Evolutionary conservation across 2,329 filamentous ascomycete species (phyloP).

Genomic region (Cytospora chrysosperma): DNA sequence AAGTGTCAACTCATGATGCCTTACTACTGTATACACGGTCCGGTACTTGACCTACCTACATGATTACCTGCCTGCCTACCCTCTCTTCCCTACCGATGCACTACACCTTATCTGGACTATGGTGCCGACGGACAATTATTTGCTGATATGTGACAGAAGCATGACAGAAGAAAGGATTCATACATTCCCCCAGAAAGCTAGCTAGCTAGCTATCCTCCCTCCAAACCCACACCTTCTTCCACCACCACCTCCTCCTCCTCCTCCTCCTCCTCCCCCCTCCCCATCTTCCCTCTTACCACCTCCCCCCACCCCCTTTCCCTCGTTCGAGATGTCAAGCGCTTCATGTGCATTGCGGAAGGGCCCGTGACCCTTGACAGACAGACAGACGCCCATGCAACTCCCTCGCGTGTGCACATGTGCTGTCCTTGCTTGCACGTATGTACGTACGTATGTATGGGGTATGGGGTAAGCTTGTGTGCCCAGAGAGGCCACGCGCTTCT

Average conservation of each 20-base stretch:
- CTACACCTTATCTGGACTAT: background rate
- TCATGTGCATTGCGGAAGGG: background rate
- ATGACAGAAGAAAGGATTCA: background rate
- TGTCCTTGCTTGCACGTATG: background rate
- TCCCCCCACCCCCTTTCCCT: background rate
- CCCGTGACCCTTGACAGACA: background rate
- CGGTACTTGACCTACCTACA: background rate
- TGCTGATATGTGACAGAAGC: background rate
- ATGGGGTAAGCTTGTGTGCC: background rate
- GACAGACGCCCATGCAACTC: too few species aligned
- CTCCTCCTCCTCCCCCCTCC: background rate
- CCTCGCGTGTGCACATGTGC: background rate
- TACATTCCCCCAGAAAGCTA: background rate
- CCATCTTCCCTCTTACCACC: background rate
- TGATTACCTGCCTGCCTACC: too few species aligned
- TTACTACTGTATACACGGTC: conserved; percentile 11
- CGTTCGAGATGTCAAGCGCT: background rate
- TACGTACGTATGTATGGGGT: too few species aligned
- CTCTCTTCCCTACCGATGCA: too few species aligned
- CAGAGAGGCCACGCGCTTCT: background rate
- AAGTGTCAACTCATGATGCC: conserved; percentile 5
- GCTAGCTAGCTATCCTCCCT: too few species aligned
- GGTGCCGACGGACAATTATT: background rate
- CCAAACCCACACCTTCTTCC: background rate
- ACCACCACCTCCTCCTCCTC: too few species aligned